Conservation (phyloP, 139 green algal species). For the Asterochloris sp. region DNA sequence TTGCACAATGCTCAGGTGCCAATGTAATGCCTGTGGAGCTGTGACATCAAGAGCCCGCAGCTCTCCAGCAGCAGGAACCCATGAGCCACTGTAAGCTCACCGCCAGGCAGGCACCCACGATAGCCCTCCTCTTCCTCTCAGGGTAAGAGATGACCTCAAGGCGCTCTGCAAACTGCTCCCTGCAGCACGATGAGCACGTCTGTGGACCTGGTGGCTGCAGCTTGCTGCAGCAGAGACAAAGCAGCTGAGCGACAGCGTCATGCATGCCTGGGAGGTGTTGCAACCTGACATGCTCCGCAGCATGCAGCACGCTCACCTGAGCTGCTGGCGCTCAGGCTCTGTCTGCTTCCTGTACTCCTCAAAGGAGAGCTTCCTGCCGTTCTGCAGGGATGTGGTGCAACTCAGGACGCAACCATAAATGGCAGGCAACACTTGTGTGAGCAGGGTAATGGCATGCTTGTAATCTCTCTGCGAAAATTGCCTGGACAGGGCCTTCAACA, state of each 20-base stretch:
- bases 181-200: background rate
- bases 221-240: background rate
- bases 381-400: background rate
- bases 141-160: constrained; percentile 21
- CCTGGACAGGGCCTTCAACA: constrained; percentile 8
- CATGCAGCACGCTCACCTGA: constrained; percentile 6
- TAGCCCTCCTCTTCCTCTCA: constrained; percentile 8
- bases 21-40: too few species aligned
- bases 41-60: too few species aligned
- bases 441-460: background rate
- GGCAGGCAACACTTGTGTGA: background rate
- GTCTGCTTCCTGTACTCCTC: constrained; percentile 13
- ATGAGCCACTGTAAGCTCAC: background rate
- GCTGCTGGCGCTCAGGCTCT: constrained; percentile 12
- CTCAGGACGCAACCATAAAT: background rate
- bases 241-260: background rate
- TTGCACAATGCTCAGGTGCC: too few species aligned
- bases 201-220: background rate
- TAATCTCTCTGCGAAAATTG: background rate
- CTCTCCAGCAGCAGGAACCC: background rate
- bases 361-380: constrained; percentile 11
- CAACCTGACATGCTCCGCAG: background rate
- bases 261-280: background rate
- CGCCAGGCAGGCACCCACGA: constrained; percentile 1
- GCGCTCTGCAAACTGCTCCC: constrained; percentile 21